A percentile compares a stretch with the other conserved stretches of the same genome.
phyloP scores from a whole-genome alignment of 345 rosid species.

The Eucalyptus lansdowneana region DNA sequence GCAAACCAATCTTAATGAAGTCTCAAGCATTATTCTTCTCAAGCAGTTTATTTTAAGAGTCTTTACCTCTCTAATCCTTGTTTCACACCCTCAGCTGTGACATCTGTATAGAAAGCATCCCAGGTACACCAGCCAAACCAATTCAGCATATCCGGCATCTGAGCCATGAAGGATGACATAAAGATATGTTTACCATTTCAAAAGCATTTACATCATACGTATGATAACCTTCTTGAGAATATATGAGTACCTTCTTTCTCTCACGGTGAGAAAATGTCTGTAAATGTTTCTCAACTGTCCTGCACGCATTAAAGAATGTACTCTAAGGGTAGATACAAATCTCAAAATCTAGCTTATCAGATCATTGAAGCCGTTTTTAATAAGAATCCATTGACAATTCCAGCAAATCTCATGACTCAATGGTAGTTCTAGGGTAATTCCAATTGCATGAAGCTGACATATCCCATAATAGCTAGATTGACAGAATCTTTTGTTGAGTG shows the following conservation, averaged over 20 bases:
- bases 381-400: background rate
- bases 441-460: background rate
- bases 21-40: background rate
- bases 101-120: conserved; percentile 67
- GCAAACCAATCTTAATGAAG: background rate
- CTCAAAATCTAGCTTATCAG: background rate
- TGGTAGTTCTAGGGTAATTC: background rate
- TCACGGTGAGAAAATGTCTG: conserved; percentile 54
- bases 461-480: background rate
- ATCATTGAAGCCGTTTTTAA: background rate
- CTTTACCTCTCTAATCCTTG: conserved; percentile 43
- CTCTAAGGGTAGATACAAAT: background rate
- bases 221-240: background rate
- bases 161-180: background rate
- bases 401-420: background rate
- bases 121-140: conserved; percentile 84
- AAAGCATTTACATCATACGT: background rate
- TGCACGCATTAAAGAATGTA: background rate
- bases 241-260: conserved; percentile 29
- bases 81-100: conserved; percentile 41
- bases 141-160: conserved; percentile 62
- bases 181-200: background rate
- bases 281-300: conserved; percentile 44
- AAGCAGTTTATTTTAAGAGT: background rate
- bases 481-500: background rate